phyloP scores from a whole-genome alignment of 2,329 filamentous ascomycete species.

The Neonectria sp. region DNA sequence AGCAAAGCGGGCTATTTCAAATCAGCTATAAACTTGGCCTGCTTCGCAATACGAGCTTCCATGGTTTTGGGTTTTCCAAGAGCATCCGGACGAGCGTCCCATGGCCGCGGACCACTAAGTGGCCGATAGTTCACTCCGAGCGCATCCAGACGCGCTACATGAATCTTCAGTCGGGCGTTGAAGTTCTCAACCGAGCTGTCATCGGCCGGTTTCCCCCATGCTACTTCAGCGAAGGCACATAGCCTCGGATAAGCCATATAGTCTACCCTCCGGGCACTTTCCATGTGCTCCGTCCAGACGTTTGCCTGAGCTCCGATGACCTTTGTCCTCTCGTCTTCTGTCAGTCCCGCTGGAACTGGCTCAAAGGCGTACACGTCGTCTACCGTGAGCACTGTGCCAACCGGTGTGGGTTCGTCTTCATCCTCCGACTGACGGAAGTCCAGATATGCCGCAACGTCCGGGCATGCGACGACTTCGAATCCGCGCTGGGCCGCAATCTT shows the following conservation, averaged over 20 bases:
- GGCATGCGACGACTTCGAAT: constrained; percentile 35
- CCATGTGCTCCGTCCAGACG: constrained; percentile 39
- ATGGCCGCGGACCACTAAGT: constrained; percentile 33
- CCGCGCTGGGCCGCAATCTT: constrained; percentile 34
- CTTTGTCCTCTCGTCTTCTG: constrained; percentile 19
- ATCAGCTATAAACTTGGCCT: constrained; percentile 15
- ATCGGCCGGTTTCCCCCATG: constrained; percentile 27
- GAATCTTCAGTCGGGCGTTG: constrained; percentile 20
- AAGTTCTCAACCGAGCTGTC: constrained; percentile 21
- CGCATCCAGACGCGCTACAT: constrained; percentile 25
- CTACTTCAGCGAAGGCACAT: constrained; percentile 35
- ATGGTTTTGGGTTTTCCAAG: constrained; percentile 26
- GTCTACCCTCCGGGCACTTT: constrained; percentile 33
- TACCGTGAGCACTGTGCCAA: constrained; percentile 29
- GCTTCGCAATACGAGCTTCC: constrained; percentile 13
- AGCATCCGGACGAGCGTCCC: constrained; percentile 33
- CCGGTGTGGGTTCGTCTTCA: constrained; percentile 33
- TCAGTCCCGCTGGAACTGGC: constrained; percentile 28
- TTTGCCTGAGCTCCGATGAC: constrained; percentile 37
- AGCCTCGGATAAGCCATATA: constrained; percentile 30
- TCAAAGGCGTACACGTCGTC: constrained; percentile 32
- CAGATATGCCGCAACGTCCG: constrained; percentile 33
- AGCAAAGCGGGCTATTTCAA: background rate
- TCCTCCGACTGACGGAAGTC: constrained; percentile 40
- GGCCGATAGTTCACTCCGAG: constrained; percentile 33